Evolutionary conservation across 179 eudicot genomes (phyloP).

Genomic region (Silene noctiflora): DNA sequence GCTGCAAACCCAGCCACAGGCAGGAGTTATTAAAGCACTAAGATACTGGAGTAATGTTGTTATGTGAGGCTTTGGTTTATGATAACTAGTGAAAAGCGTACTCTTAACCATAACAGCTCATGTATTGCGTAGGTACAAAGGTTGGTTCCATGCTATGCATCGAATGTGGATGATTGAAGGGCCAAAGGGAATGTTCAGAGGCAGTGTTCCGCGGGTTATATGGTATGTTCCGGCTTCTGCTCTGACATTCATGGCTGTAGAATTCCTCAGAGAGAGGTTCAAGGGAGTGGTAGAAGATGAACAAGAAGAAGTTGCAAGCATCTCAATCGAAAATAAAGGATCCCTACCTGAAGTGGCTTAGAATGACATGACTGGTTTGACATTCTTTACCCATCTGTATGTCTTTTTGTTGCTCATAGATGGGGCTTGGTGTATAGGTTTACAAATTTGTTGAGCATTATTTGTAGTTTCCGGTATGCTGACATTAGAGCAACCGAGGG

Average conservation of each 20-base stretch:
- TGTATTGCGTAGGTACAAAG: conserved; percentile 55
- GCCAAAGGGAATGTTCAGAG: conserved; percentile 60
- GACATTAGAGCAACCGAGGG: not conserved
- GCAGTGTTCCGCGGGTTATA: conserved; percentile 72
- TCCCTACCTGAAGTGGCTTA: conserved; percentile 27
- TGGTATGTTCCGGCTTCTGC: conserved; percentile 98
- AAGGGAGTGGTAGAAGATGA: conserved; percentile 24
- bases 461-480: conserved; percentile 18
- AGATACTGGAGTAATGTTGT: no score
- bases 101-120: not conserved
- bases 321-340: conserved; percentile 50
- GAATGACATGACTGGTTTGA: not conserved
- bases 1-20: no score
- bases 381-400: conserved; percentile 28
- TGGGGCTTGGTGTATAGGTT: conserved; percentile 31
- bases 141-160: conserved; percentile 71
- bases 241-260: conserved; percentile 86
- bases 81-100: no score
- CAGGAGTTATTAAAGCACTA: no score
- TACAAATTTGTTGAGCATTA: conserved; percentile 1
- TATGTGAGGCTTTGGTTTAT: no score
- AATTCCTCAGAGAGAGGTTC: conserved; percentile 72
- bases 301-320: conserved; percentile 38
- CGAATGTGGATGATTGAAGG: conserved; percentile 80
- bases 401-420: conserved; percentile 11